A percentile compares a stretch with the other conserved stretches of the same genome.
Evolutionary conservation across 208 protist species (phyloP).

Genomic region (Leishmania tarentolae): DNA sequence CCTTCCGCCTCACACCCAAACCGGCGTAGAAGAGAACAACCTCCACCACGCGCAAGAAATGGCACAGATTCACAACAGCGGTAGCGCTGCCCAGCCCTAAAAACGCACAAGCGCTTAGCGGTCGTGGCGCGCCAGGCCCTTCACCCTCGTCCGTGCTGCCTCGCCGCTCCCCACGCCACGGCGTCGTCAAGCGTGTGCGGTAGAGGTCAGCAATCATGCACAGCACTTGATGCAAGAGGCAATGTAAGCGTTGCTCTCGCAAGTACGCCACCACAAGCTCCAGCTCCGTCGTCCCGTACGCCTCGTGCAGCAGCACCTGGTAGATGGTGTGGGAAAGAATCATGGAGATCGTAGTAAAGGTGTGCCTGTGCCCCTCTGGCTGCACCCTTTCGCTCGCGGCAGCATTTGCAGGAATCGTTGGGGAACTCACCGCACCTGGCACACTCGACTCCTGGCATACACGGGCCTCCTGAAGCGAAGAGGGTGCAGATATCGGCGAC

Average conservation of each 20-base stretch:
- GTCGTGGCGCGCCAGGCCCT: neutral
- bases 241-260: constrained; percentile 35
- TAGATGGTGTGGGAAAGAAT: constrained; percentile 66
- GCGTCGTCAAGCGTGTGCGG: constrained; percentile 27
- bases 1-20: constrained; percentile 1
- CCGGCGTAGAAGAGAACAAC: constrained; percentile 75
- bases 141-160: neutral
- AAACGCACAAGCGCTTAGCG: neutral
- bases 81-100: constrained; percentile 42
- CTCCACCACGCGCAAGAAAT: constrained; percentile 64
- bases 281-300: constrained; percentile 73
- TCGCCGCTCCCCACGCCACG: constrained; percentile 1
- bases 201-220: constrained; percentile 63
- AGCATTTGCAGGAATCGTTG: neutral
- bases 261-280: constrained; percentile 63
- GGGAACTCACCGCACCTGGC: neutral
- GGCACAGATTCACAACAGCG: constrained; percentile 52
- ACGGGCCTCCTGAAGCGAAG: neutral
- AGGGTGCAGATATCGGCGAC: neutral
- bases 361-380: constrained; percentile 1
- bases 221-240: constrained; percentile 57
- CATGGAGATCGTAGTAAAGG: constrained; percentile 38
- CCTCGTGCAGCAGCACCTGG: constrained; percentile 61
- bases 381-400: neutral
- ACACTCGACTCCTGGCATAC: neutral